Base-by-base conservation (phyloP, 805 yeast species). In the Saturnispora gosingensis region DNA sequence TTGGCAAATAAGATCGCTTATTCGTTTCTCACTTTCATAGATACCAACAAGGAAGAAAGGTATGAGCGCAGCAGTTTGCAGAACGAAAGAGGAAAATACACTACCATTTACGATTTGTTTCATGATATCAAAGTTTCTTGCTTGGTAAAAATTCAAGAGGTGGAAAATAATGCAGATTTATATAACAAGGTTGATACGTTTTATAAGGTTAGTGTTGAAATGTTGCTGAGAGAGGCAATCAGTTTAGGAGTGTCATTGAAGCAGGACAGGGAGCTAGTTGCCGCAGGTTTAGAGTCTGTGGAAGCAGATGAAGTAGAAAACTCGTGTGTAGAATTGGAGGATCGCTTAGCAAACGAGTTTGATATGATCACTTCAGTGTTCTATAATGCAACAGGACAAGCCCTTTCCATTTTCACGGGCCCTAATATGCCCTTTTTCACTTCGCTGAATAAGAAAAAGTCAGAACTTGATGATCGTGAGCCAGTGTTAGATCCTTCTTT, bases 341-440 rank as follows among this genome's bases (percentile, higher is more conserved):
- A 68, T 18, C 67, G 72, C 40, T 62, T 85, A 39, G 64, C 75
- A 1, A 73, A 73, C 30, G 91, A 85, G 60, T 86, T 81, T 59
- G 73, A 76, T 34, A 74, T 77, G 52, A 82, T 86, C 16, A 72
- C 85, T 0, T 69, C 75, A 1, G 68, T 73, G 39, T 82, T 80
- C 58, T 63, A 70, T 9, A 62, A 73, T 8, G 71, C 77, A 3
- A 76, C 82, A 49, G 78, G 80, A n/a, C 93, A 90, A 65, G 79
- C 89, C 0, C 74, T 77, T 54, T 77, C 75, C 53, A 66, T 83
- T 34, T 67, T 78, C 9, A 80, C 85, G 3, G 77, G 78, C 18
- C 77, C 77, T 42, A 88, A 83, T 40, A 74, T 79, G 28, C 95
- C 97, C 13, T 71, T 93, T 47, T 91, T 93, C 63, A 77, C 96